These are phyloP conservation scores for Nakazawaea ambrosiae DNA, from an alignment of 805 yeast genomes.

Conservation along the genomic window DNA sequence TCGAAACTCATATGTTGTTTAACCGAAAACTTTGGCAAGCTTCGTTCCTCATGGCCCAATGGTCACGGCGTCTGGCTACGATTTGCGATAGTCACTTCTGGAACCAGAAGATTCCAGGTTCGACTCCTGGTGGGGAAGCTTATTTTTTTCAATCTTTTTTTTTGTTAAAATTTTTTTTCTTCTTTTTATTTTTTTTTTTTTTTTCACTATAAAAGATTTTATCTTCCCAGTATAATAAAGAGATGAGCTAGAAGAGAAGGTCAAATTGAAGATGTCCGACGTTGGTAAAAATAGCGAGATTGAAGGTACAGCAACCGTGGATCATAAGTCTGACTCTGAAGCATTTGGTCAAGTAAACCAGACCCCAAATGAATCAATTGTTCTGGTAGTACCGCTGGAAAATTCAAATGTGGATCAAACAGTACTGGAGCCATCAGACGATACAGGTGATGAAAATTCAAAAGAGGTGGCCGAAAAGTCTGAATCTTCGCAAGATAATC, in stretches of 20 bases:
- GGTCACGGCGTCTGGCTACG: slow-evolving; percentile 75
- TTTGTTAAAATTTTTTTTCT: slow-evolving; percentile 3
- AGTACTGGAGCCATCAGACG: too few relatives aligned
- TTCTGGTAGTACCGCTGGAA: too few relatives aligned
- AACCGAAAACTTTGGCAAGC: not conserved
- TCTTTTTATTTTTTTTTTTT: slow-evolving; percentile 5
- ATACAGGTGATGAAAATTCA: too few relatives aligned
- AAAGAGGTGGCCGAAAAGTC: too few relatives aligned
- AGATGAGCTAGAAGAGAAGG: slow-evolving; percentile 2
- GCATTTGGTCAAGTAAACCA: too few relatives aligned
- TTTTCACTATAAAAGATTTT: slow-evolving; percentile 9
- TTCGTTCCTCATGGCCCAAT: slow-evolving; percentile 66
- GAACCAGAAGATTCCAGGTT: slow-evolving; percentile 45
- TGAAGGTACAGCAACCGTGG: too few relatives aligned
- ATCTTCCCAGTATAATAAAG: slow-evolving; percentile 10
- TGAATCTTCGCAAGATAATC: too few relatives aligned
- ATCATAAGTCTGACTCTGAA: too few relatives aligned
- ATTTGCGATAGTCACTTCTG: slow-evolving; percentile 22
- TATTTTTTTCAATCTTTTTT: slow-evolving; percentile 16
- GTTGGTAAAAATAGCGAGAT: too few relatives aligned
- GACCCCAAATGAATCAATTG: too few relatives aligned
- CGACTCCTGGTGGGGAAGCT: slow-evolving; percentile 48
- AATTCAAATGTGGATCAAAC: too few relatives aligned
- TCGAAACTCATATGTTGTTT: too few relatives aligned
- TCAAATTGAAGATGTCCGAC: not conserved